phyloP scores from a whole-genome alignment of 2,329 filamentous ascomycete genomes.

The Daldinia sp. region DNA sequence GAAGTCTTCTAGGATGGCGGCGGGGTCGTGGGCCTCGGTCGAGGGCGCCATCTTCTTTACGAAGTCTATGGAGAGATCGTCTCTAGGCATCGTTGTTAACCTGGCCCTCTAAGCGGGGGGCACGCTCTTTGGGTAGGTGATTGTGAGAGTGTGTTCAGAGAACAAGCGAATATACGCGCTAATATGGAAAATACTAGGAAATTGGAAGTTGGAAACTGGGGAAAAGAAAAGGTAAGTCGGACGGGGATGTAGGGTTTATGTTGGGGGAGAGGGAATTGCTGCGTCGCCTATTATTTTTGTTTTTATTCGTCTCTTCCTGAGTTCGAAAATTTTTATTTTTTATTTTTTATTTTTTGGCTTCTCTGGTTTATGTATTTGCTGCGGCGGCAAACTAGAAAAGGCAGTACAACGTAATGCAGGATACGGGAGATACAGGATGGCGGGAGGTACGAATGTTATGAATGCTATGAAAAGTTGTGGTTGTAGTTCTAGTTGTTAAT shows the following conservation, averaged over 20 bases:
- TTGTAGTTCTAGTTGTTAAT: too few relatives aligned
- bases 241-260: neutral
- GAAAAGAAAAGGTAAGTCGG: neutral
- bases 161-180: neutral
- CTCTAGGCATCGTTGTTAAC: conserved; percentile 76
- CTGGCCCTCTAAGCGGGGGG: conserved; percentile 44
- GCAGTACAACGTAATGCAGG: conserved; percentile 6
- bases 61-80: conserved; percentile 76
- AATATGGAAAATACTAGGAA: neutral
- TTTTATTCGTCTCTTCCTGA: conserved; percentile 32
- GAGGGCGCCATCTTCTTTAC: conserved; percentile 70
- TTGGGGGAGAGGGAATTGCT: too few relatives aligned
- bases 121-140: conserved; percentile 34
- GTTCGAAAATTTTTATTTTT: neutral
- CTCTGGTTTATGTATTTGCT: conserved; percentile 50
- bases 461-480: too few relatives aligned
- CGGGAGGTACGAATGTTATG: too few relatives aligned
- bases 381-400: conserved; percentile 1
- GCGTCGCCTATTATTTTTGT: neutral
- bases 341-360: conserved; percentile 31
- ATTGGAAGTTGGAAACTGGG: neutral
- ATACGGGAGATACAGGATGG: neutral
- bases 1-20: conserved; percentile 81
- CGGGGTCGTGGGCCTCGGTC: conserved; percentile 67
- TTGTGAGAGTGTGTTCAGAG: conserved; percentile 17